phyloP scores from a whole-genome alignment of 2,329 filamentous ascomycete species.

The Rhynchosporium secalis region DNA sequence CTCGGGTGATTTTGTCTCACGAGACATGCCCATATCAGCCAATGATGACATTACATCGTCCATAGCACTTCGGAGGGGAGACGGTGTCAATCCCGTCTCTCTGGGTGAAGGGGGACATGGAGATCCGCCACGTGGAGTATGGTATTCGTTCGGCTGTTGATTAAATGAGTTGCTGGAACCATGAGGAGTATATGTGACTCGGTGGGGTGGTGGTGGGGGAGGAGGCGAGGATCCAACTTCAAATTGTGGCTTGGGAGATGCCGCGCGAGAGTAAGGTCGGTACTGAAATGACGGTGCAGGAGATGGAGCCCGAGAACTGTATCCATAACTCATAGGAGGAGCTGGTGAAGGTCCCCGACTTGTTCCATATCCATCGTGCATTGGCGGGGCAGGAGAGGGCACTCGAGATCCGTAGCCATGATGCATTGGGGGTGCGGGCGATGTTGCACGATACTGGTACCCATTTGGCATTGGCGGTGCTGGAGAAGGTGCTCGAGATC shows the following conservation, averaged over 20 bases:
- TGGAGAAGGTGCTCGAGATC: conserved; percentile 44
- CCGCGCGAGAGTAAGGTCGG: conserved; percentile 41
- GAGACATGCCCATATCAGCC: conserved; percentile 74
- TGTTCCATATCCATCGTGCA: conserved; percentile 37
- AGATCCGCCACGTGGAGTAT: conserved; percentile 60
- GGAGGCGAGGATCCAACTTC: conserved; percentile 49
- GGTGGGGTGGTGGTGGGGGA: conserved; percentile 81
- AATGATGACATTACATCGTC: conserved; percentile 96
- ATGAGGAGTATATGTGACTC: conserved; percentile 53
- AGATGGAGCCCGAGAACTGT: conserved; percentile 42
- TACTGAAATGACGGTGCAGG: conserved; percentile 37
- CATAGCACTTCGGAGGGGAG: conserved; percentile 91
- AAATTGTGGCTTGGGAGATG: conserved; percentile 43
- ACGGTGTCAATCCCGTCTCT: conserved; percentile 74
- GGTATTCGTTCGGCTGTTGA: conserved; percentile 46
- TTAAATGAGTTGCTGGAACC: conserved; percentile 43
- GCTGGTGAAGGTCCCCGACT: conserved; percentile 36
- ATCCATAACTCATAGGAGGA: conserved; percentile 37
- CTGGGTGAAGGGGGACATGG: conserved; percentile 69
- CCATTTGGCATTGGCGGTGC: conserved; percentile 39
- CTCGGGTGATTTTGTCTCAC: conserved; percentile 56
- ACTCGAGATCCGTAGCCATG: conserved; percentile 45
- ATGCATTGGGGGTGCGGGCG: conserved; percentile 37
- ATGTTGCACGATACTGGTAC: conserved; percentile 37
- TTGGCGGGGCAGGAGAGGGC: conserved; percentile 43